Evolutionary conservation across 345 rosid species (phyloP), one percentile per base, ranked within the genome.

Genomic region (Salix caprea): DNA sequence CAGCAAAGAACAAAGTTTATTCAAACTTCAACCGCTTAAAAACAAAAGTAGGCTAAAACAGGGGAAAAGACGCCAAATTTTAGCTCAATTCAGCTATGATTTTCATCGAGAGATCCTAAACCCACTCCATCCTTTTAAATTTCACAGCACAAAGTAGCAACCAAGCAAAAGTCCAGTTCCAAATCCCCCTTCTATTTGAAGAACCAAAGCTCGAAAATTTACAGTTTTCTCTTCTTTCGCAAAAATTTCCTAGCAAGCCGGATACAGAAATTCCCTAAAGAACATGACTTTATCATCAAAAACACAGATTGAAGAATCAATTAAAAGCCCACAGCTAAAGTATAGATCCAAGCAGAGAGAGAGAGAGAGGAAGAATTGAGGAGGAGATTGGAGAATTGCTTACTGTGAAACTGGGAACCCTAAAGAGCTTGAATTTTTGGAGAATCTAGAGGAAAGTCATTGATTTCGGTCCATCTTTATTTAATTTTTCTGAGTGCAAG

Each of bases 371-470:
- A 0, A 19, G 30, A 46, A 15, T 14, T n/a, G 50, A 65, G n/a
- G 42, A 46, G 50, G 23, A 13, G 23, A 8, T 60, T 12, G 28
- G 19, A 68, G 50, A 66, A 71, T 54, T 68, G 72, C 84, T 82
- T 76, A 82, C 82, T 23, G 76, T 48, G 28, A 71, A 56, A 82
- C 24, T 13, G 13, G 67, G 67, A 69, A 70, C 75, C 73, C 71
- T 70, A 70, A 67, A 32, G 65, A 15, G 42, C 67, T 60, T 44
- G 65, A 62, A 37, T 64, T 37, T 74, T 67, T 34, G 37, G 58
- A 65, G 54, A 74, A 77, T 24, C 56, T 56, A 56, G 1, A 6
- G 15, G 70, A 71, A 76, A 64, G 81, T 72, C 82, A 78, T 70
- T 30, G 78, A 71, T 46, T 70, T 39, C 28, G 74, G 74, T 70